phyloP scores from a whole-genome alignment of 306 rosid genomes.

The Trichosanthes truncata region DNA sequence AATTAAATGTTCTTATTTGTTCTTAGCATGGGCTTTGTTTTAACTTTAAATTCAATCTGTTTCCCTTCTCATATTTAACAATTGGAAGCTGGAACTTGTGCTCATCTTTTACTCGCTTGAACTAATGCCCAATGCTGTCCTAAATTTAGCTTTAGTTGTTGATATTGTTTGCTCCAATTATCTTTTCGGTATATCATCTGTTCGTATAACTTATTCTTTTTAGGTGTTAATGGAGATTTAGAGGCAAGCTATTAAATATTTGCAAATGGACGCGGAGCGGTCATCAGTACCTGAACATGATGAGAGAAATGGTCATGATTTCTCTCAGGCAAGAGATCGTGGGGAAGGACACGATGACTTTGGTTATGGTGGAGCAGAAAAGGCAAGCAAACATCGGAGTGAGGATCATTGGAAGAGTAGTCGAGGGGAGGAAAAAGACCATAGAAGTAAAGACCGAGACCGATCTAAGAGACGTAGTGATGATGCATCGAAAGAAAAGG shows the following conservation, averaged over 20 bases:
- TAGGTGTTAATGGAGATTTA: neutral
- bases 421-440: conserved; percentile 61
- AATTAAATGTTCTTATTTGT: neutral
- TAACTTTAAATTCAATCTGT: neutral
- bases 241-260: neutral
- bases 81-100: neutral
- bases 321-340: neutral
- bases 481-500: conserved; percentile 39
- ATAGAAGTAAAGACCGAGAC: conserved; percentile 54
- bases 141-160: neutral
- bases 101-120: neutral
- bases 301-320: conserved; percentile 29
- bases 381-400: conserved; percentile 46
- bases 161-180: neutral
- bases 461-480: conserved; percentile 37
- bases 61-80: neutral
- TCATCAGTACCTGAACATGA: conserved; percentile 27
- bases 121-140: neutral
- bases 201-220: neutral
- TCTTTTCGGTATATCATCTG: neutral
- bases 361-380: conserved; percentile 34
- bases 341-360: conserved; percentile 28
- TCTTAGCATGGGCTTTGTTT: neutral
- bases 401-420: conserved; percentile 70
- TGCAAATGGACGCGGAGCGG: conserved; percentile 46